These are phyloP conservation scores for Cladorrhinum sp. DNA, from an alignment of 2,329 filamentous ascomycete species.

Conservation along the genomic window DNA sequence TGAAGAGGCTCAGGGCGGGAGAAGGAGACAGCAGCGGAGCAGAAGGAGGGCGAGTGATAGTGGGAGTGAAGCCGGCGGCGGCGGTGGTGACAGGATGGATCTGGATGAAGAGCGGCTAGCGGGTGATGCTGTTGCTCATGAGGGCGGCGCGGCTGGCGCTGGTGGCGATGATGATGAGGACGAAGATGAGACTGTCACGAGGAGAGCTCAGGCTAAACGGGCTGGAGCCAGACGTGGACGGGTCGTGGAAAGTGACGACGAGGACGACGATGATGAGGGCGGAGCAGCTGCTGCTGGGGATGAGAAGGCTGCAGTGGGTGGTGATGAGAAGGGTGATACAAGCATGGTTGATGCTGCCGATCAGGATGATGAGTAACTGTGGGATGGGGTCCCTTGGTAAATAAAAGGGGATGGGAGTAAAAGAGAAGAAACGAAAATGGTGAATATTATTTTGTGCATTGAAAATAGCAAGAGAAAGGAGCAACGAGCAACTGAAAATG, in stretches of 20 bases:
- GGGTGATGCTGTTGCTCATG: slow-evolving; percentile 37
- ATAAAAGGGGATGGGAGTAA: too few species aligned
- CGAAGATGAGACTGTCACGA: slow-evolving; percentile 46
- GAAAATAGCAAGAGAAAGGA: too few species aligned
- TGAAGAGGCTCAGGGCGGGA: slow-evolving; percentile 29
- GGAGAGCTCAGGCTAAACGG: slow-evolving; percentile 44
- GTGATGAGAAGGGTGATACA: slow-evolving; percentile 21
- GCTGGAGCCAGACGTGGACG: slow-evolving; percentile 43
- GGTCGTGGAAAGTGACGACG: slow-evolving; percentile 54
- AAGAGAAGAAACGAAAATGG: too few species aligned
- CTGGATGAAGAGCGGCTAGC: slow-evolving; percentile 44
- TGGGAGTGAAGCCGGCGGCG: too few species aligned
- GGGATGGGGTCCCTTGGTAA: too few species aligned
- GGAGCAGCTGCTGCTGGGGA: slow-evolving; percentile 8
- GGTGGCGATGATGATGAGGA: slow-evolving; percentile 45
- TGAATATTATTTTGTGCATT: too few species aligned
- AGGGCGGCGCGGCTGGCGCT: slow-evolving; percentile 40
- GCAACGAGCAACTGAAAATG: too few species aligned
- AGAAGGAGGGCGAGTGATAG: slow-evolving; percentile 24
- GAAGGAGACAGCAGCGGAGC: slow-evolving; percentile 19
- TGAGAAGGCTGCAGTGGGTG: slow-evolving; percentile 11
- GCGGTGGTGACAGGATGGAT: slow-evolving; percentile 48
- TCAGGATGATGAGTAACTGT: slow-evolving; percentile 16
- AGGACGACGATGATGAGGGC: slow-evolving; percentile 38
- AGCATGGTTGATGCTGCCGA: slow-evolving; percentile 27